phyloP scores from a whole-genome alignment of 1,139 yeast genomes.

The Yamadazyma diospyri region DNA sequence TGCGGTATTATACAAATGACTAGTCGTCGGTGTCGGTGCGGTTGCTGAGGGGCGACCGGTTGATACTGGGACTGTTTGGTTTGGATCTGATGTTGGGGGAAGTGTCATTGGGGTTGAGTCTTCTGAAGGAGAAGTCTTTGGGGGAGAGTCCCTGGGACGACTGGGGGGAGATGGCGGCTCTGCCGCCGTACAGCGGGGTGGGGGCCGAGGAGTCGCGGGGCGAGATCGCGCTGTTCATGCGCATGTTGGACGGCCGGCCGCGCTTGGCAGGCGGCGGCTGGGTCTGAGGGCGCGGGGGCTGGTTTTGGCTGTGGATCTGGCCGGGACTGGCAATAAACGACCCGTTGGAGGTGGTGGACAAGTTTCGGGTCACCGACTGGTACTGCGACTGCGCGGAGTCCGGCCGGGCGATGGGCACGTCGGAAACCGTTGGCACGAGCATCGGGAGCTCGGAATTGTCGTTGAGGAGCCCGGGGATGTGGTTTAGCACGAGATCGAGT shows the following conservation, averaged over 20 bases:
- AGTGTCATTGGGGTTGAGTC: slow-evolving; percentile 2
- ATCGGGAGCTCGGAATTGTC: slow-evolving; percentile 43
- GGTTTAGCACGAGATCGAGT: slow-evolving; percentile 61
- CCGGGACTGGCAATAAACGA: slow-evolving; percentile 7
- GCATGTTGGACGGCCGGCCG: slow-evolving; percentile 13
- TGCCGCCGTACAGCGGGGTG: neutral
- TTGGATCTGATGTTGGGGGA: slow-evolving; percentile 13
- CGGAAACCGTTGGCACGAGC: slow-evolving; percentile 34
- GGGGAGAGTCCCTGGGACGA: slow-evolving; percentile 35
- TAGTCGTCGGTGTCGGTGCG: slow-evolving; percentile 8
- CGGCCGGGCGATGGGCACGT: slow-evolving; percentile 17
- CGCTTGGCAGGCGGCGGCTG: slow-evolving; percentile 14
- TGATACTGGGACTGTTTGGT: slow-evolving; percentile 13
- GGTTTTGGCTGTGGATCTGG: slow-evolving; percentile 2
- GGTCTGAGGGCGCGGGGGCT: slow-evolving; percentile 2
- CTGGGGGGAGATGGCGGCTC: slow-evolving; percentile 25
- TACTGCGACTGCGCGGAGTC: slow-evolving; percentile 9
- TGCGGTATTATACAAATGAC: slow-evolving; percentile 2
- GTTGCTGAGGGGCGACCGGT: slow-evolving; percentile 11
- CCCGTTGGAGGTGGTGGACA: slow-evolving; percentile 7
- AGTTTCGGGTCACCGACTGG: slow-evolving; percentile 8
- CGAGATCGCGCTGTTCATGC: slow-evolving; percentile 7
- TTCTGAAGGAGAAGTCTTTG: slow-evolving; percentile 16
- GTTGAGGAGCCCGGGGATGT: slow-evolving; percentile 62
- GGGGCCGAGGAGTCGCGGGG: slow-evolving; percentile 6